Conservation (phyloP, 1,284 basidiomycete species). For the Naganishia sp. region DNA sequence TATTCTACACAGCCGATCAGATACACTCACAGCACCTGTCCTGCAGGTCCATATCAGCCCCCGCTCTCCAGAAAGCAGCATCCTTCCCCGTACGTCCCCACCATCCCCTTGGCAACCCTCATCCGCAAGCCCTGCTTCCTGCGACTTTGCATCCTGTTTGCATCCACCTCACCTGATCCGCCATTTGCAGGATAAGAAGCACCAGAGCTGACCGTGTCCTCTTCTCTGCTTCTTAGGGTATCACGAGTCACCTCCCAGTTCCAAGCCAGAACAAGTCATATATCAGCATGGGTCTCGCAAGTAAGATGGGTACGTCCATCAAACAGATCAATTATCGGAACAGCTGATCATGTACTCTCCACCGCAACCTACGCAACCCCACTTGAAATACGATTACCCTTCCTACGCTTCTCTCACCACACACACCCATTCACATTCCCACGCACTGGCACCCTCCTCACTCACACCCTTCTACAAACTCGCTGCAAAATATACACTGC, state of each 20-base stretch:
- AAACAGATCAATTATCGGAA: slow-evolving; percentile 2
- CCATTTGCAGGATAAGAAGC: neutral
- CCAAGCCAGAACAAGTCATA: neutral
- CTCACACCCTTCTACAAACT: slow-evolving; percentile 8
- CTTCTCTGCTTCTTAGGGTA: neutral
- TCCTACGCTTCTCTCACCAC: slow-evolving; percentile 1
- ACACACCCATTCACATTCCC: neutral
- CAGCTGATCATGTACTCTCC: slow-evolving; percentile 12
- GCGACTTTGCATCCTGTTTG: slow-evolving; percentile 14
- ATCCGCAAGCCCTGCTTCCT: slow-evolving; percentile 18
- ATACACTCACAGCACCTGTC: too few relatives aligned
- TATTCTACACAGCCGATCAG: too few relatives aligned
- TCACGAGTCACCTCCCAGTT: neutral
- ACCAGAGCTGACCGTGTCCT: slow-evolving; percentile 2
- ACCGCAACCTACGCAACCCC: slow-evolving; percentile 12
- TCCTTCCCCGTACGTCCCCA: neutral
- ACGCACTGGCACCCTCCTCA: neutral
- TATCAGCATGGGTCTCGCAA: slow-evolving; percentile 30
- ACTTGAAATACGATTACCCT: slow-evolving; percentile 13
- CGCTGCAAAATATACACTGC: neutral
- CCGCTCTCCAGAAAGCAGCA: neutral
- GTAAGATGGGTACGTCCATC: slow-evolving; percentile 29
- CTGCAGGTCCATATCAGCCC: neutral
- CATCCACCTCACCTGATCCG: slow-evolving; percentile 12
- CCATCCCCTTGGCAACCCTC: neutral